Percentiles rank a stretch among this genome's conserved stretches.
These are phyloP conservation scores for Aureobasidium sp. DNA, from an alignment of 2,329 filamentous ascomycete genomes.

Conservation along the genomic window DNA sequence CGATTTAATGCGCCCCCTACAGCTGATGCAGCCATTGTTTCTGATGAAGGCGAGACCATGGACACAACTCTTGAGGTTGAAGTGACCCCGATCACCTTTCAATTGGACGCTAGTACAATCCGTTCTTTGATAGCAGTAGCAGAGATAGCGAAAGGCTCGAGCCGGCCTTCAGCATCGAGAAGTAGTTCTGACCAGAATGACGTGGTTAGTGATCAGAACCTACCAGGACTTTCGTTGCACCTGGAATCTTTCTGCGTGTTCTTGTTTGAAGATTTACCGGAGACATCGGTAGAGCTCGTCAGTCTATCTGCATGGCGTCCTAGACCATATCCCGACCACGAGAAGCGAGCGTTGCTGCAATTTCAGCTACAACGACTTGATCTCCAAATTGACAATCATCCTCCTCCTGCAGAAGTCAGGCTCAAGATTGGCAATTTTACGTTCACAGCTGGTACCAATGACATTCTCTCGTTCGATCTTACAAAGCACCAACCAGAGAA, in stretches of 20 bases:
- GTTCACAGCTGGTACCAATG: slow-evolving; percentile 1
- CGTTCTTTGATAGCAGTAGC: neutral
- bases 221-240: neutral
- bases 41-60: neutral
- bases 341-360: neutral
- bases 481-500: neutral
- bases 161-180: neutral
- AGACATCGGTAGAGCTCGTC: neutral
- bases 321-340: neutral
- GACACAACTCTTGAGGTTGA: neutral
- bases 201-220: neutral
- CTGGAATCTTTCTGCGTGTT: neutral
- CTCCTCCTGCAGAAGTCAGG: neutral
- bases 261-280: neutral
- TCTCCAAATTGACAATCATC: neutral
- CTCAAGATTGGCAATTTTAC: neutral
- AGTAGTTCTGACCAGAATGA: neutral
- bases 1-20: neutral
- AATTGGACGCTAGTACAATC: neutral
- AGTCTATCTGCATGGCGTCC: neutral
- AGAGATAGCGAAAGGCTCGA: neutral
- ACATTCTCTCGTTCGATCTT: slow-evolving; percentile 8
- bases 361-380: neutral
- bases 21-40: neutral
- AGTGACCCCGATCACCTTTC: neutral